Base-by-base conservation (phyloP, 148 eudicot species). In the Spergularia marina region DNA sequence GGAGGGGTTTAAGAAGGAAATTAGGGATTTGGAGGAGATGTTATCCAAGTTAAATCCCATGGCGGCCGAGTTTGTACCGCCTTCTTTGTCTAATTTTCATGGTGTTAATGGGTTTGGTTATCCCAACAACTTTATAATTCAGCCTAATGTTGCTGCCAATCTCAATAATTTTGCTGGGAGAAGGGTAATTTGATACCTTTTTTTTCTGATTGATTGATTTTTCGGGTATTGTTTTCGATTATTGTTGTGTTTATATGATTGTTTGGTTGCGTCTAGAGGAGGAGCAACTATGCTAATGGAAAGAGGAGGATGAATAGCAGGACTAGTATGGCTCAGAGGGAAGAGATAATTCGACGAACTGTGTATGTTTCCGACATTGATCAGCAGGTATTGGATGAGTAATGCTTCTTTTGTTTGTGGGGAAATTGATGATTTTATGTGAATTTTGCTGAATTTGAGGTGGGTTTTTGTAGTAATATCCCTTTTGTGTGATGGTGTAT, bases 301-400 rank as follows among this genome's bases (percentile, higher is more conserved):
- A 94, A 84, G 86, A 74, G 86, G 82, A 90, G 91, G 86, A 78
- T 88, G 89, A 91, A 89, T 74, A 82, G 80, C 75, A 85, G 98
- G 25, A 92, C 97, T 8, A 86, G 87, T 76, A 82, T 88, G 89
- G 97, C 98, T 13, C 98, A 90, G 77, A 75, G 89, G 68, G 98
- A 94, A 61, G 98, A 94, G 57, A 87, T 88, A 8, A 89, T 91
- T 65, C 82, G 92, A 75, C 84, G 97, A 81, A 94, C 98, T 20
- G 97, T 94, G 10, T 94, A 94, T 86, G 98, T 94, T 53, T 94
- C 98, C 55, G 98, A 94, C 74, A 91, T 94, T 74, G 97, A 94
- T 83, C 97, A 91, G 20, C 98, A 91, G 93, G 98, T 94, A 82
- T 41, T n/a, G 17, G 17, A 34, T 3, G 18, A 16, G 17, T 72